phyloP scores from a whole-genome alignment of 768 basidiomycete genomes.

The Mrakia hoshinonis region DNA sequence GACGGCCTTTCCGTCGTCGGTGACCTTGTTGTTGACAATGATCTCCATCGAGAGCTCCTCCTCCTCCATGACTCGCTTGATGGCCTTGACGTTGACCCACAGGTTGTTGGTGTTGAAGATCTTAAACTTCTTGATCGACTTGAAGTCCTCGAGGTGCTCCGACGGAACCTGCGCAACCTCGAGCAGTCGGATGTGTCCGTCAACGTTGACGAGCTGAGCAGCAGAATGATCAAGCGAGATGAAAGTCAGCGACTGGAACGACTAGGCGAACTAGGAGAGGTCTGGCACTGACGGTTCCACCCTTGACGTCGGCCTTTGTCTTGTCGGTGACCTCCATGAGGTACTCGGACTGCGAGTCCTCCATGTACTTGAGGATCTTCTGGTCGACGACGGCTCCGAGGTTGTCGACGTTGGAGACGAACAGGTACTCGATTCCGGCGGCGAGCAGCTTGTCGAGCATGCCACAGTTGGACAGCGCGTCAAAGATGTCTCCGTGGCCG shows the following conservation, averaged over 20 bases:
- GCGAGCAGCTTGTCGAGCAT: constrained; percentile 79
- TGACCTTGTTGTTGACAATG: constrained; percentile 63
- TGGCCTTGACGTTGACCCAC: constrained; percentile 51
- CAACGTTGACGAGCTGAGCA: constrained; percentile 66
- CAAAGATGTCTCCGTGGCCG: constrained; percentile 92
- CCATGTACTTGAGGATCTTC: constrained; percentile 53
- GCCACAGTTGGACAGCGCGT: constrained; percentile 80
- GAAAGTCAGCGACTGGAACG: not conserved
- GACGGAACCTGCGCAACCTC: constrained; percentile 92
- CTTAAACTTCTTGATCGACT: constrained; percentile 62
- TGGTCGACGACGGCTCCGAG: constrained; percentile 29
- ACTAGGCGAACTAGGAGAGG: not conserved
- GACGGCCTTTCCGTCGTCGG: constrained; percentile 75
- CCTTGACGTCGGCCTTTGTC: constrained; percentile 82
- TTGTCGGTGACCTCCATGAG: constrained; percentile 95
- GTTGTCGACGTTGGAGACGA: constrained; percentile 79
- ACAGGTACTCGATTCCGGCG: constrained; percentile 93
- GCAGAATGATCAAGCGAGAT: not conserved
- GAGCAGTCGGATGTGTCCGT: constrained; percentile 75
- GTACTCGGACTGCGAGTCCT: constrained; percentile 71
- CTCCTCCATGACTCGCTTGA: constrained; percentile 80
- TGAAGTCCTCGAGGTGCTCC: constrained; percentile 91
- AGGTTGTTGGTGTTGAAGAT: constrained; percentile 58
- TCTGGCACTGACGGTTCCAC: constrained; percentile 34
- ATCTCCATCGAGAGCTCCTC: constrained; percentile 86